phyloP scores from a whole-genome alignment of 2,329 filamentous ascomycete genomes.

The Remersonia thermophila region DNA sequence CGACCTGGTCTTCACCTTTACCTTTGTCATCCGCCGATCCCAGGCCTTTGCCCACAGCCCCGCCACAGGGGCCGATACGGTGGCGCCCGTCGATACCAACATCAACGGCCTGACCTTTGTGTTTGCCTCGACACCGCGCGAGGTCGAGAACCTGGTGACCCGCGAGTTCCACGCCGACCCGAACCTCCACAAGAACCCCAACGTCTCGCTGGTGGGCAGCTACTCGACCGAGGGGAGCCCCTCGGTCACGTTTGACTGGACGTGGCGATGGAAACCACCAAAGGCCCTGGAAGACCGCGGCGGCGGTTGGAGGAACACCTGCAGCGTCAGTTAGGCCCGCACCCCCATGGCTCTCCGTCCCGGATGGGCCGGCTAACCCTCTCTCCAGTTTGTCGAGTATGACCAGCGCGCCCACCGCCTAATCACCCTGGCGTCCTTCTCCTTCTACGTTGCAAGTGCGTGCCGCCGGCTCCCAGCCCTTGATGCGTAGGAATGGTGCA shows the following conservation, averaged over 20 bases:
- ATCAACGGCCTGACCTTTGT: conserved; percentile 88
- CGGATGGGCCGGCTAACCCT: too few species aligned
- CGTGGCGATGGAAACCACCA: conserved; percentile 93
- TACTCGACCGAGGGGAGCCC: conserved; percentile 72
- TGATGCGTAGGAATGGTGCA: too few species aligned
- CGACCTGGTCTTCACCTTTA: conserved; percentile 86
- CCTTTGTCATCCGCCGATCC: conserved; percentile 61
- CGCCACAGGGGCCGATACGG: conserved; percentile 37
- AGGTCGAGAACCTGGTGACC: conserved; percentile 88
- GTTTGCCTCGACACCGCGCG: conserved; percentile 71
- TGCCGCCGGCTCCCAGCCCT: conserved; percentile 6
- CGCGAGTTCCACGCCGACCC: conserved; percentile 94
- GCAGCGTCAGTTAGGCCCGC: conserved; percentile 52
- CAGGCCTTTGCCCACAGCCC: conserved; percentile 25
- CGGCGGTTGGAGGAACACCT: conserved; percentile 90
- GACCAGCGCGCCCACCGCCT: conserved; percentile 84
- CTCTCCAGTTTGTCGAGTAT: conserved; percentile 80
- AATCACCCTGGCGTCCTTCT: conserved; percentile 81
- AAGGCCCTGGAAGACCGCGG: conserved; percentile 69
- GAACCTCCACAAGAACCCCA: conserved; percentile 92
- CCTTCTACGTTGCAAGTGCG: conserved; percentile 84
- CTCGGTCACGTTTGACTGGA: conserved; percentile 85
- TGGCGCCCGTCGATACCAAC: conserved; percentile 51
- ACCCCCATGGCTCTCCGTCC: not conserved
- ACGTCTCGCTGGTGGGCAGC: conserved; percentile 90